Evolutionary conservation across 176 grass and related monocot species (phyloP).

Genomic region (Elymus sibiricus): DNA sequence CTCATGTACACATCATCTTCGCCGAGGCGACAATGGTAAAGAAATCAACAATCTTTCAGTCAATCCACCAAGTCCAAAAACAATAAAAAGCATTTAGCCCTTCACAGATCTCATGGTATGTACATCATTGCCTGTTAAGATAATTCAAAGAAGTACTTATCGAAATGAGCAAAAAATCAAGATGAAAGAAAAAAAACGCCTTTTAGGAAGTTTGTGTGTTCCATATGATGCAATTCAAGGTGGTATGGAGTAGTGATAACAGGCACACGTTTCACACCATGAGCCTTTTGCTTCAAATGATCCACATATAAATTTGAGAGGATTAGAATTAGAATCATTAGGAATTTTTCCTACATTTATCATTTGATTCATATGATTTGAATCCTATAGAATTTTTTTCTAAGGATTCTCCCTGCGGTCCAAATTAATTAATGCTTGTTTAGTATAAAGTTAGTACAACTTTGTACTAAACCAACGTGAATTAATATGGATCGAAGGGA

Average conservation of each 20-base stretch:
- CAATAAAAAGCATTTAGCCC: background rate
- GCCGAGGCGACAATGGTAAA: background rate
- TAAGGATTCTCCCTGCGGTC: too few relatives aligned
- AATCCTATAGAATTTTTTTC: too few relatives aligned
- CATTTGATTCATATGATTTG: too few relatives aligned
- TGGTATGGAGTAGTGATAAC: background rate
- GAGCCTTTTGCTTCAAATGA: too few relatives aligned
- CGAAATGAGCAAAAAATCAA: background rate
- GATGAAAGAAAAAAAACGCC: background rate
- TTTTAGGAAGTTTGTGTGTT: background rate
- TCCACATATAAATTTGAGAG: too few relatives aligned
- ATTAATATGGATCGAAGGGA: too few relatives aligned
- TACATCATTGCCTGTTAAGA: constrained; percentile 51
- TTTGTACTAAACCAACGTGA: too few relatives aligned
- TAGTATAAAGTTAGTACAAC: too few relatives aligned
- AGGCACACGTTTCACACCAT: background rate
- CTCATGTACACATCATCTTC: background rate
- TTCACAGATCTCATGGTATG: constrained; percentile 27
- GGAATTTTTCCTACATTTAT: too few relatives aligned
- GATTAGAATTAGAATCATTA: too few relatives aligned
- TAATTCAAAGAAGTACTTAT: constrained; percentile 25
- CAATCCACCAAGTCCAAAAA: constrained; percentile 9
- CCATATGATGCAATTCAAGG: background rate
- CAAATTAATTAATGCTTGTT: too few relatives aligned
- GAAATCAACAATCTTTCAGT: constrained; percentile 20